Base-by-base conservation (phyloP, 352 stramenopile species). In the Thraustochytrium sp. region DNA sequence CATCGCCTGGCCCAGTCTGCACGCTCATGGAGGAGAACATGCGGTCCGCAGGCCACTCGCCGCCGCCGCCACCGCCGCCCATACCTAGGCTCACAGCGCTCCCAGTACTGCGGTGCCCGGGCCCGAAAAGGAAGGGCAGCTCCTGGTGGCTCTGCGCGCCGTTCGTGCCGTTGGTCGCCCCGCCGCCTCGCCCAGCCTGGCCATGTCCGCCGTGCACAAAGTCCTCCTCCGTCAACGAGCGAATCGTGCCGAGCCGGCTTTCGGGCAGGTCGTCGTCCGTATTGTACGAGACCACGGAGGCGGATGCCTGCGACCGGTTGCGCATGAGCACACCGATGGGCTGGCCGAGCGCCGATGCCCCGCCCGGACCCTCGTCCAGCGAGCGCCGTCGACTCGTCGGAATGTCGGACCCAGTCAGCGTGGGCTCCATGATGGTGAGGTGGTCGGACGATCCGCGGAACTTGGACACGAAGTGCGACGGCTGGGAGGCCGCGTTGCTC, bases 241-340 rank as follows among this genome's bases (percentile, higher is more conserved):
- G 42, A 26, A 62, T 29, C 31, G 65, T n/a, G 13, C 65, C 65
- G 26, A 55, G 65, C 26, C 42, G 31, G 36, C 23, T 64, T 26
- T 77, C 42, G 23, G 42, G 64, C 26, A 62, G 31, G 9, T 80
- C 68, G 0, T 80, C 68, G 29, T 80, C 68, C n/a, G 68, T 80
- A 42, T 29, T 46, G 53, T 80, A 72, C 11, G 68, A 80, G 44
- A 54, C 23, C 23, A 80, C 36, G 5, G 53, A 61, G 21, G 65
- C 68, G 13, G 68, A 80, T 3, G 68, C 68, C 26, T 80, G 68
- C 46, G 68, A 80, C 5, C 68, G 68, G 26, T 80, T 61, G 13
- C 68, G 42, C 48, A 80, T 80, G 13, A 80, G 68, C 34, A 80
- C 68, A 4, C 68, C 68, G n/a, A 80, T 51, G 18, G 68, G 68